phyloP scores from a whole-genome alignment of 78 protist species.

The Emiliania huxleyi region DNA sequence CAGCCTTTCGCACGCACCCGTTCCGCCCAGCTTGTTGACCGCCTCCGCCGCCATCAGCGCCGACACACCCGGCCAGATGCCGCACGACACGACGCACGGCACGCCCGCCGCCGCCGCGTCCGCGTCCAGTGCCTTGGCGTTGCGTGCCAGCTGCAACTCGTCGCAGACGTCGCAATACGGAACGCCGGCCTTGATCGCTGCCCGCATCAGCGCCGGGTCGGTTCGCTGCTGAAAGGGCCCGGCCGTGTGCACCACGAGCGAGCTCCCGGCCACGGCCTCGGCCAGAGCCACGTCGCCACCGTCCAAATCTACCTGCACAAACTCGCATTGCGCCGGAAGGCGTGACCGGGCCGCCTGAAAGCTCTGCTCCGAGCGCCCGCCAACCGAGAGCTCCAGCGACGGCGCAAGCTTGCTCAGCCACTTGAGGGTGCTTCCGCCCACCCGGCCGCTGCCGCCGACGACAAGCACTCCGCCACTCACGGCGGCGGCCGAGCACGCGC shows the following conservation, averaged over 20 bases:
- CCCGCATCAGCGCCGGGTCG: background rate
- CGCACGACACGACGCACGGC: background rate
- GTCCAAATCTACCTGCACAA: background rate
- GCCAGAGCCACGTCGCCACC: no score
- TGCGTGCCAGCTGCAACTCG: background rate
- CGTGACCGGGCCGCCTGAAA: background rate
- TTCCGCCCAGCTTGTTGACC: background rate
- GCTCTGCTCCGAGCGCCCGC: background rate
- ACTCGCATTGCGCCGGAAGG: background rate
- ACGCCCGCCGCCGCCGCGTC: background rate
- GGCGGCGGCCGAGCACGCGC: no score
- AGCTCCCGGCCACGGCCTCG: background rate
- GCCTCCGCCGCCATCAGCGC: constrained; percentile 11
- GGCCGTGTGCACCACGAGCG: background rate
- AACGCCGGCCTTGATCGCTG: background rate
- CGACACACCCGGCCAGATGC: background rate
- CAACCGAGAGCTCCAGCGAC: background rate
- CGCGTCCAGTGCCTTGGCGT: background rate
- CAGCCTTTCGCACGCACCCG: background rate
- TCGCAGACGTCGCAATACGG: constrained; percentile 7
- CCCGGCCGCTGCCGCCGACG: constrained; percentile 2
- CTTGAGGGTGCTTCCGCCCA: background rate
- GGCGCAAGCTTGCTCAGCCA: background rate
- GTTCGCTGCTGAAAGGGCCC: background rate
- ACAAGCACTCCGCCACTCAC: no score